Base-by-base conservation (phyloP, 768 basidiomycete species). In the Hericium erinaceus region DNA sequence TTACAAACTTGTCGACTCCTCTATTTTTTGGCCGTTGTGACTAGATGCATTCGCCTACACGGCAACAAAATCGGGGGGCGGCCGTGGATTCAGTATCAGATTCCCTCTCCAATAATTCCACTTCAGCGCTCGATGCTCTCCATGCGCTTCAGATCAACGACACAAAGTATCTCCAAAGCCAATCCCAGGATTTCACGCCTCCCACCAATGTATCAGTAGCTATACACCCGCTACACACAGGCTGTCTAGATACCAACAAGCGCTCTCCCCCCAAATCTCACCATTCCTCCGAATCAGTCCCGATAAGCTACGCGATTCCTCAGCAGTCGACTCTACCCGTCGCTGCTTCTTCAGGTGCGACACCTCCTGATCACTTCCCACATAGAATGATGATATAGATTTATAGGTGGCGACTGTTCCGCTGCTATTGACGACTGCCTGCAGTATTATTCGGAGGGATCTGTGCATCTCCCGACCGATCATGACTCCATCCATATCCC, bases 61-160 rank as follows among this genome's bases (percentile, higher is more conserved):
- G 33, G 33, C 33, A 33, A 33, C 33, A 33, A 33, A 33, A 4
- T 33, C 33, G 33, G 33, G 33, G 33, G 33, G 33, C 33, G 33
- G 33, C 9, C 41, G 13, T 44, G 8, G 16, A 6, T 15, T 44
- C 41, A 44, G 16, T 44, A 44, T 20, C 48, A 50, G 44, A 16
- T 20, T 12, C 40, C 8, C 33, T 6, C 2, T 58, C 74, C 52
- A 75, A 73, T 56, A 79, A 80, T 68, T 67, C 80, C 41, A 75
- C 77, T 7, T 69, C 70, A 38, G 71, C 76, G 38, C 73, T 78
- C 41, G 77, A 80, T 62, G 67, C 74, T 46, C 82, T 89, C 68
- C 75, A 77, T 48, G 70, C 77, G 44, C 72, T 90, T 68, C 76
- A 71, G 52, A 69, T 89, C 57, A 69, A 68, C 54, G 81, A 82